Conservation (phyloP, 805 yeast genomes). For the Jamesozyma hellenica region DNA sequence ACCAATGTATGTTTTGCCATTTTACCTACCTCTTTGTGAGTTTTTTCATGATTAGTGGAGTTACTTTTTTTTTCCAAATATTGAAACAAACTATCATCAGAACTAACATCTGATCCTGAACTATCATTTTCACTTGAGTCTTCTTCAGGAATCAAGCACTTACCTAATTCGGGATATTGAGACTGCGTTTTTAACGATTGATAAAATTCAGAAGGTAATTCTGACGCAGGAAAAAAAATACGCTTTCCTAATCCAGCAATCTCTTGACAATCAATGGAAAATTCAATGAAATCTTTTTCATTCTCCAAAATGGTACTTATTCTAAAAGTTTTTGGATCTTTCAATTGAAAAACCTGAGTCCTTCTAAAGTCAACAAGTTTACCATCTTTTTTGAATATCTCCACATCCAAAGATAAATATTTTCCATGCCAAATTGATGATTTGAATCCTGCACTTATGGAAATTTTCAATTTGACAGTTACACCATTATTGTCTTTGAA, state of each 20-base stretch:
- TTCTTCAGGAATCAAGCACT: conserved; percentile 3
- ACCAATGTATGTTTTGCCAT: neutral
- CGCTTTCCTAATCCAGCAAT: conserved; percentile 27
- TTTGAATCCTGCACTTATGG: conserved; percentile 15
- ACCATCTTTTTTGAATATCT: conserved; percentile 27
- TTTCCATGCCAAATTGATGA: conserved; percentile 29
- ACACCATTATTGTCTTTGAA: conserved; percentile 4
- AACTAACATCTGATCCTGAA: neutral
- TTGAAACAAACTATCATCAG: conserved; percentile 22
- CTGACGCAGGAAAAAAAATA: conserved; percentile 4
- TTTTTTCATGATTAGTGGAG: neutral
- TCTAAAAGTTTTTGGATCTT: conserved; percentile 20
- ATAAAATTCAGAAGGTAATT: conserved; percentile 3
- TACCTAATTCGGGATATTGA: conserved; percentile 1
- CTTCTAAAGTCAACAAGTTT: conserved; percentile 38
- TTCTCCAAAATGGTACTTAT: conserved; percentile 18
- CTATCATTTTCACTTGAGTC: neutral
- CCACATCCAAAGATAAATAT: conserved; percentile 26
- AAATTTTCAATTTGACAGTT: conserved; percentile 14
- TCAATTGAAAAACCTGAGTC: conserved; percentile 22
- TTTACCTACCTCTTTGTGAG: neutral
- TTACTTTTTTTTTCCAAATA: conserved; percentile 6
- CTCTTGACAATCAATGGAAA: conserved; percentile 32
- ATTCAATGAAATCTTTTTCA: conserved; percentile 18
- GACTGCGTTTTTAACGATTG: neutral